phyloP scores from a whole-genome alignment of 1,284 basidiomycete species.

The Ceratobasidium theobromae region DNA sequence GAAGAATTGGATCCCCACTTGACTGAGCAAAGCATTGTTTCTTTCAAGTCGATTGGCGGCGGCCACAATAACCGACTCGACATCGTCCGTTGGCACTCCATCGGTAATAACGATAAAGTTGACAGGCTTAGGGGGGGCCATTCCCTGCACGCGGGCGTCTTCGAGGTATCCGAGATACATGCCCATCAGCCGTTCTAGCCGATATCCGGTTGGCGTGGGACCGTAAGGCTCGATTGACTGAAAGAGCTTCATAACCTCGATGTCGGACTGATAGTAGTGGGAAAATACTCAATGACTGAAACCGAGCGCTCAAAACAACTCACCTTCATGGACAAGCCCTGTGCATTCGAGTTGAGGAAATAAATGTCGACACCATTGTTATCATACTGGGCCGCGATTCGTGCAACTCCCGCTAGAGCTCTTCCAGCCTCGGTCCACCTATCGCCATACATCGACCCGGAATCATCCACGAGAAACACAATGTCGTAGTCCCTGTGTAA shows the following conservation, averaged over 20 bases:
- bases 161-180: slow-evolving; percentile 53
- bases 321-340: slow-evolving; percentile 30
- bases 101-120: slow-evolving; percentile 66
- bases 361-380: slow-evolving; percentile 54
- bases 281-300: too few relatives aligned
- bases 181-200: slow-evolving; percentile 51
- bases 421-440: slow-evolving; percentile 54
- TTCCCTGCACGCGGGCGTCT: slow-evolving; percentile 40
- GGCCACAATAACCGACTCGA: slow-evolving; percentile 40
- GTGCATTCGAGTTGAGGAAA: slow-evolving; percentile 48
- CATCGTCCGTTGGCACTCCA: slow-evolving; percentile 48
- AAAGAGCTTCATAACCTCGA: slow-evolving; percentile 49
- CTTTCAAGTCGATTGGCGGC: slow-evolving; percentile 41
- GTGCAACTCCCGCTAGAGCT: slow-evolving; percentile 50
- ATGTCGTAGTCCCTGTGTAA: slow-evolving; percentile 48
- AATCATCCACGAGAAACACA: slow-evolving; percentile 60
- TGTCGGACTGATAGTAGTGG: too few relatives aligned
- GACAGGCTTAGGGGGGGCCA: slow-evolving; percentile 50
- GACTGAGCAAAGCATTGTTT: slow-evolving; percentile 40
- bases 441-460: slow-evolving; percentile 53
- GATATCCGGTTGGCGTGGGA: slow-evolving; percentile 53
- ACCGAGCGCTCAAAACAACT: too few relatives aligned
- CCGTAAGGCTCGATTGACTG: slow-evolving; percentile 49
- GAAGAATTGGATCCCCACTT: slow-evolving; percentile 61
- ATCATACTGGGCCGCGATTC: slow-evolving; percentile 50